Conservation (phyloP, 1,284 basidiomycete genomes). For the Irpex lacteus region DNA sequence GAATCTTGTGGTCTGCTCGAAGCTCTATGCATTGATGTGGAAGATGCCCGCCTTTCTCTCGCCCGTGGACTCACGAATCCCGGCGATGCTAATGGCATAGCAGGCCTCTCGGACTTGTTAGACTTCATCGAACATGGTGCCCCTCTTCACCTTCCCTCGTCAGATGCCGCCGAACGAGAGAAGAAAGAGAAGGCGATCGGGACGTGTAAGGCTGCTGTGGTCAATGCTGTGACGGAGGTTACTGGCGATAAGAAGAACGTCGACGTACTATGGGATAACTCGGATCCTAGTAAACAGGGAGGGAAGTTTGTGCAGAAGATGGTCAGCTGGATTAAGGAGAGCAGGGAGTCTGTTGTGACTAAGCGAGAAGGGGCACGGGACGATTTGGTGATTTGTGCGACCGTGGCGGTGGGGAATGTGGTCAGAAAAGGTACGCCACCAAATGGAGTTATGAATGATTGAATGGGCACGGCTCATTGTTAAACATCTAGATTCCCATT, state of each 20-base stretch:
- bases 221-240: constrained; percentile 83
- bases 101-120: constrained; percentile 61
- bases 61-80: constrained; percentile 63
- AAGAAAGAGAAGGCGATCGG: constrained; percentile 71
- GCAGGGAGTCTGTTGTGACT: constrained; percentile 27
- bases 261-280: constrained; percentile 69
- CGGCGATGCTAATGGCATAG: constrained; percentile 53
- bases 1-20: constrained; percentile 74
- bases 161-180: constrained; percentile 29
- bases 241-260: constrained; percentile 81
- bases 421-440: constrained; percentile 60
- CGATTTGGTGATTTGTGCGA: constrained; percentile 81
- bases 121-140: constrained; percentile 70
- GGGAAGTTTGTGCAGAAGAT: constrained; percentile 74
- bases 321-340: constrained; percentile 72
- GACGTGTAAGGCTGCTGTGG: constrained; percentile 79
- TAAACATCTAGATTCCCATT: constrained; percentile 53
- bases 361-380: constrained; percentile 41
- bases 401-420: constrained; percentile 80
- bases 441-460: too few species aligned
- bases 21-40: constrained; percentile 71
- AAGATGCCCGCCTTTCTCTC: constrained; percentile 67
- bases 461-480: too few species aligned
- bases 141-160: constrained; percentile 62
- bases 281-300: constrained; percentile 52